phyloP scores from a whole-genome alignment of 805 yeast species.

The Dipodascus albidus region DNA sequence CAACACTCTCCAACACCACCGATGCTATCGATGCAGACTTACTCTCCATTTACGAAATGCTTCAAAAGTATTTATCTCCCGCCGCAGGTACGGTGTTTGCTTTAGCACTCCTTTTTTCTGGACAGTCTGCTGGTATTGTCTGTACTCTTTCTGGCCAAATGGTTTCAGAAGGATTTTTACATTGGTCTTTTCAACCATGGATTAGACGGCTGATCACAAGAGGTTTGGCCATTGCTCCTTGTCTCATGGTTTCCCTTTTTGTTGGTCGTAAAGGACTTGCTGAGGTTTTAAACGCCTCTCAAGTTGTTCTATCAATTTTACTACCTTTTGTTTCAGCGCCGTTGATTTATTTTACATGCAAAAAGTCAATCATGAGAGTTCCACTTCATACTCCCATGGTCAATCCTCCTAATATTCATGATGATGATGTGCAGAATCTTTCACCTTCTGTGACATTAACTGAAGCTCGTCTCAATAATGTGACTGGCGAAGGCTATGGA shows the following conservation, averaged over 20 bases:
- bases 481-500: neutral
- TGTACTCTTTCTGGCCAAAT: slow-evolving; percentile 91
- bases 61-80: slow-evolving; percentile 59
- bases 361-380: slow-evolving; percentile 49
- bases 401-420: neutral
- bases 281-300: slow-evolving; percentile 64
- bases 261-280: slow-evolving; percentile 75
- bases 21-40: slow-evolving; percentile 71
- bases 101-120: slow-evolving; percentile 74
- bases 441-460: slow-evolving; percentile 11
- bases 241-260: slow-evolving; percentile 57
- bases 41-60: slow-evolving; percentile 64
- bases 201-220: slow-evolving; percentile 70
- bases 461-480: slow-evolving; percentile 3
- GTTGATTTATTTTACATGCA: slow-evolving; percentile 67
- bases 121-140: slow-evolving; percentile 92
- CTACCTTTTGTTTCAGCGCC: slow-evolving; percentile 87
- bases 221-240: slow-evolving; percentile 75
- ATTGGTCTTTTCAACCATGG: slow-evolving; percentile 76
- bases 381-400: slow-evolving; percentile 10
- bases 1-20: slow-evolving; percentile 54
- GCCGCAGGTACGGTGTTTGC: slow-evolving; percentile 88
- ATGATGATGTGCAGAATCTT: slow-evolving; percentile 22
- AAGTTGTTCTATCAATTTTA: slow-evolving; percentile 69
- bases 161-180: slow-evolving; percentile 81